Conservation (phyloP, 23 red algal species). For the Cyanidiococcus yangmingshanensis region DNA sequence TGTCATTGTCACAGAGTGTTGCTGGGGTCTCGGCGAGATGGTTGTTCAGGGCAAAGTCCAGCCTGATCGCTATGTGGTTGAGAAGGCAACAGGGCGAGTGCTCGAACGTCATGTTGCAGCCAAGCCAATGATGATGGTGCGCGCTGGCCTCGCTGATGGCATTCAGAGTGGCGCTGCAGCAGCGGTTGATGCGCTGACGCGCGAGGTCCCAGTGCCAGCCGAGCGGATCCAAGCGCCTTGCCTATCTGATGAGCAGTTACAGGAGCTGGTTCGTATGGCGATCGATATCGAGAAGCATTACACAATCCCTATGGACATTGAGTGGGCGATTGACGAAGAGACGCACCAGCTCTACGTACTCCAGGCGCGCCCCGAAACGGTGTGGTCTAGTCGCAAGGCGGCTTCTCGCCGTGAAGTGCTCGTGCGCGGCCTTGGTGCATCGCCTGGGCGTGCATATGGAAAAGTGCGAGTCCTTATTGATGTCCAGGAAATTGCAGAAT, state of each 20-base stretch:
- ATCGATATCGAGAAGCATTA: conserved; percentile 26
- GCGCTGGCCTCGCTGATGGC: not conserved
- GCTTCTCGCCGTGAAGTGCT: not conserved
- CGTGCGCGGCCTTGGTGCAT: conserved; percentile 9
- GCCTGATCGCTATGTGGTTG: conserved; percentile 1
- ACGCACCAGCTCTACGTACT: conserved; percentile 16
- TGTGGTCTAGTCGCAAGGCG: conserved; percentile 3
- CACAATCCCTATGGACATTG: conserved; percentile 19
- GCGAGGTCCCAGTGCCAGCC: not conserved
- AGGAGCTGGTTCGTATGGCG: conserved; percentile 16
- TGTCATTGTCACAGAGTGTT: conserved; percentile 14
- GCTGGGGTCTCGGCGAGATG: conserved; percentile 21
- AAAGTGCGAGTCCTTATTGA: conserved; percentile 22
- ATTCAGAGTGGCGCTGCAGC: not conserved
- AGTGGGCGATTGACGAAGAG: conserved; percentile 26
- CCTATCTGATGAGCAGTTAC: conserved; percentile 12
- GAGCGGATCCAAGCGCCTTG: not conserved
- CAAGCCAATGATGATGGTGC: conserved; percentile 15
- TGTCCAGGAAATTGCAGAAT: not conserved
- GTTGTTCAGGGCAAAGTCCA: conserved; percentile 30
- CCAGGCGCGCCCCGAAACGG: conserved; percentile 31
- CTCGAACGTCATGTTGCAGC: not conserved
- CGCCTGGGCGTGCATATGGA: conserved; percentile 17
- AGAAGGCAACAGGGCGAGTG: not conserved
- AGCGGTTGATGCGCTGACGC: not conserved